Conservation (phyloP, 495 filamentous ascomycete species). For the Penicillium cinerascens region DNA sequence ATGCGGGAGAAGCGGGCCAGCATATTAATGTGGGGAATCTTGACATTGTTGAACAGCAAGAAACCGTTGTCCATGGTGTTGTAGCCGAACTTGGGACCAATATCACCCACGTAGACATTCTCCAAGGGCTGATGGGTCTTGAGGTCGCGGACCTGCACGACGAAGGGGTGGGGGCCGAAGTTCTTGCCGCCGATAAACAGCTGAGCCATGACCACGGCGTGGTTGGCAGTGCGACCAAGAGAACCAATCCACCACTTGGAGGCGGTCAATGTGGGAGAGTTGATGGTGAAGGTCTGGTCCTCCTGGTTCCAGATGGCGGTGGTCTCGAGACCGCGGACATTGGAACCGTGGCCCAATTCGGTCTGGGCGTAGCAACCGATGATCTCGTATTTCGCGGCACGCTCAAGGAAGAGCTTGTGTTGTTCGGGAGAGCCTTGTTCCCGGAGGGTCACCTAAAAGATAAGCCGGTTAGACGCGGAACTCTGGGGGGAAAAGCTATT, state of each 20-base stretch:
- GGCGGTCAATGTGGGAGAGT: constrained; percentile 63
- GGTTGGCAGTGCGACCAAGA: constrained; percentile 66
- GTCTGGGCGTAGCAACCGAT: constrained; percentile 78
- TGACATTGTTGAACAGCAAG: constrained; percentile 66
- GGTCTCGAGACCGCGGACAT: constrained; percentile 71
- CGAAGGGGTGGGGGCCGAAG: constrained; percentile 71
- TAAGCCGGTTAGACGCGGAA: background rate
- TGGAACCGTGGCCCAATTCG: constrained; percentile 70
- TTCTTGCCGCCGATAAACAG: constrained; percentile 59
- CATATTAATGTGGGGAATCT: constrained; percentile 68
- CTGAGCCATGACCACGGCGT: constrained; percentile 74
- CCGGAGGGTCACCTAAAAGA: constrained; percentile 54
- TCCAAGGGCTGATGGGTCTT: constrained; percentile 67
- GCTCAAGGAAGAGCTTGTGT: constrained; percentile 62
- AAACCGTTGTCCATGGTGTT: constrained; percentile 76
- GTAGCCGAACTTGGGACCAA: constrained; percentile 72
- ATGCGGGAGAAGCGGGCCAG: constrained; percentile 61
- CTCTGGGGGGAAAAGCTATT: background rate
- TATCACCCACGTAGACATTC: constrained; percentile 67
- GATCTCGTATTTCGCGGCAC: constrained; percentile 59
- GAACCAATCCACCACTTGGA: constrained; percentile 81
- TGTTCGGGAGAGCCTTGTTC: constrained; percentile 70
- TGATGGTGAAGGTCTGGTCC: constrained; percentile 66
- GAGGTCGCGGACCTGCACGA: constrained; percentile 69
- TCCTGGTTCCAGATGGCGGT: constrained; percentile 66